A percentile compares a stretch with the other conserved stretches of the same genome.
Evolutionary conservation across 768 basidiomycete genomes (phyloP).

Genomic region (Suillus discolor): DNA sequence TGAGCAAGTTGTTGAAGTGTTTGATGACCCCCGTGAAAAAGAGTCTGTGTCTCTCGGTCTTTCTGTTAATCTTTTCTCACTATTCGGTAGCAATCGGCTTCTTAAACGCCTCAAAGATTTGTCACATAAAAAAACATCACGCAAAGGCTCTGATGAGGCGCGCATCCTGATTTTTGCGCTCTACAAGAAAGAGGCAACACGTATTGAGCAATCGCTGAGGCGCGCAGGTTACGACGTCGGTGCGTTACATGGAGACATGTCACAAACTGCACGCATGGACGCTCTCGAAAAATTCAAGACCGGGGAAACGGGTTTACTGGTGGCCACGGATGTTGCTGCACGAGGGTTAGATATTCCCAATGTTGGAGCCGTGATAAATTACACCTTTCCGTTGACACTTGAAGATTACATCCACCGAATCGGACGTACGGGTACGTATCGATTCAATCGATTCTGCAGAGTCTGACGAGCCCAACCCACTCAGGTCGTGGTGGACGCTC

Average conservation of each 20-base stretch:
- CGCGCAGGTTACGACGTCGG: conserved; percentile 78
- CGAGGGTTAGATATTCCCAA: conserved; percentile 97
- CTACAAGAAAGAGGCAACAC: conserved; percentile 95
- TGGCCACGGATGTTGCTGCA: conserved; percentile 97
- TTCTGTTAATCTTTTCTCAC: not conserved
- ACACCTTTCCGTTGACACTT: conserved; percentile 96
- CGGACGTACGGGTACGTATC: conserved; percentile 73
- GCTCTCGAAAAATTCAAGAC: conserved; percentile 86
- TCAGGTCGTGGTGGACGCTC: conserved; percentile 85
- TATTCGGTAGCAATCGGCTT: conserved; percentile 56
- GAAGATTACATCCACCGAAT: conserved; percentile 94
- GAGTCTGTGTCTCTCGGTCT: conserved; percentile 56
- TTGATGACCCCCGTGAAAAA: conserved; percentile 82
- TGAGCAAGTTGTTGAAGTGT: conserved; percentile 91
- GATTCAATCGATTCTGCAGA: not conserved
- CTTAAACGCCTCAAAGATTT: conserved; percentile 55
- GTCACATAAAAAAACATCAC: conserved; percentile 62
- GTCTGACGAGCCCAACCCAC: not conserved
- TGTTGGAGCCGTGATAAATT: conserved; percentile 92
- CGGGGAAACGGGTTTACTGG: conserved; percentile 78
- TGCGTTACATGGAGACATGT: conserved; percentile 89
- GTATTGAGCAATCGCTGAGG: conserved; percentile 81
- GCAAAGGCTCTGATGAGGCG: conserved; percentile 50
- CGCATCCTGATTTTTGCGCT: conserved; percentile 91
- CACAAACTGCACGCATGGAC: conserved; percentile 80